Conservation (phyloP, 2,329 filamentous ascomycete genomes). For the Plectosphaerella cucumerina region DNA sequence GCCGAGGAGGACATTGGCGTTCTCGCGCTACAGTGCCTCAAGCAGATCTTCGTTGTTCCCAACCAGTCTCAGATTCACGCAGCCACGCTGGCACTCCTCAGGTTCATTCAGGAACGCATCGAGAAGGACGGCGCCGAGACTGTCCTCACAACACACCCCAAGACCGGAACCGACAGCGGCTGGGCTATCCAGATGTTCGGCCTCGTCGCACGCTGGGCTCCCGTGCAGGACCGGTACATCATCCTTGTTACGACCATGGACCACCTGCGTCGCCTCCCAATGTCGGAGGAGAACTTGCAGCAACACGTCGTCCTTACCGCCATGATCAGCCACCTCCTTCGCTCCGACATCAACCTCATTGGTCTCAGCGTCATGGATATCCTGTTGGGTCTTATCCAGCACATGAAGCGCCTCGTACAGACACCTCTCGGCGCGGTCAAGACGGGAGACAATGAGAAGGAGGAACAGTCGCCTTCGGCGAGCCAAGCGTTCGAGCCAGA, state of each 20-base stretch:
- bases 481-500: constrained; percentile 28
- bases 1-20: constrained; percentile 86
- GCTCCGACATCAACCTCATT: constrained; percentile 88
- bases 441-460: constrained; percentile 24
- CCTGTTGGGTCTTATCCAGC: constrained; percentile 76
- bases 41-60: constrained; percentile 78
- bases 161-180: constrained; percentile 45
- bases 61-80: constrained; percentile 77
- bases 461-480: constrained; percentile 22
- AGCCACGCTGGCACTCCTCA: constrained; percentile 69
- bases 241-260: constrained; percentile 83
- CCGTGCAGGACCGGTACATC: constrained; percentile 90
- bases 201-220: constrained; percentile 79
- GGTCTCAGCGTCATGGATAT: constrained; percentile 96
- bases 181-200: constrained; percentile 84
- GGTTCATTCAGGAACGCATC: constrained; percentile 65
- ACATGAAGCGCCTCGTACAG: constrained; percentile 74
- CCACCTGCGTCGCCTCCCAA: constrained; percentile 61
- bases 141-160: constrained; percentile 45
- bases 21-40: constrained; percentile 79
- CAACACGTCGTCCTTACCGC: constrained; percentile 72
- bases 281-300: constrained; percentile 66
- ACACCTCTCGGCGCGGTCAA: constrained; percentile 41
- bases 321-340: constrained; percentile 77
- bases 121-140: constrained; percentile 36